Evolutionary conservation across 2,329 filamentous ascomycete species (phyloP).

Genomic region (Elsinoe necatrix): DNA sequence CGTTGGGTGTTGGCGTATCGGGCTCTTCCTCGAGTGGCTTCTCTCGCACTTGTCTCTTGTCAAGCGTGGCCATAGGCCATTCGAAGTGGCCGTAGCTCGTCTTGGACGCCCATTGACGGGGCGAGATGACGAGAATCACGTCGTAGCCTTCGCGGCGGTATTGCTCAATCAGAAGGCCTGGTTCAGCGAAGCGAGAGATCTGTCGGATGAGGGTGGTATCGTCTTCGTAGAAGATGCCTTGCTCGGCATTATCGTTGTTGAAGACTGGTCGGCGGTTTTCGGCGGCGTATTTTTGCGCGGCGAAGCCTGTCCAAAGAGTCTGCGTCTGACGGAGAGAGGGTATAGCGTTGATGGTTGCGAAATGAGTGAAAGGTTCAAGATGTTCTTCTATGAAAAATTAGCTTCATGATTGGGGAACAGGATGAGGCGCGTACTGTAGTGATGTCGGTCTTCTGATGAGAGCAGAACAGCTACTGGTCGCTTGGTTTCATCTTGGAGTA

Average conservation of each 20-base stretch:
- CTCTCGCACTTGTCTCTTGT: slow-evolving; percentile 23
- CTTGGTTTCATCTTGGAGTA: slow-evolving; percentile 30
- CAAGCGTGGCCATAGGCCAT: slow-evolving; percentile 16
- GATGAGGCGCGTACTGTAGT: slow-evolving; percentile 18
- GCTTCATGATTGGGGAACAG: background rate
- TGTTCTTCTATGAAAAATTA: background rate
- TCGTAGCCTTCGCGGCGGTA: slow-evolving; percentile 12
- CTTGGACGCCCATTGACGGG: background rate
- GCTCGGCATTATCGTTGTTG: slow-evolving; percentile 19
- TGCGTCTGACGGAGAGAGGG: slow-evolving; percentile 16
- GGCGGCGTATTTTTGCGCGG: slow-evolving; percentile 18
- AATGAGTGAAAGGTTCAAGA: slow-evolving; percentile 8
- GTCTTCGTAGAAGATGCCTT: slow-evolving; percentile 28
- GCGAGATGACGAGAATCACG: slow-evolving; percentile 17
- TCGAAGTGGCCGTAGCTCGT: slow-evolving; percentile 22
- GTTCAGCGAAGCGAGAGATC: background rate
- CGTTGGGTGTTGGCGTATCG: slow-evolving; percentile 10
- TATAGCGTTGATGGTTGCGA: slow-evolving; percentile 8
- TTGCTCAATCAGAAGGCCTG: background rate
- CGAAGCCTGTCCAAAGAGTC: slow-evolving; percentile 22
- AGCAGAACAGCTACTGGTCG: slow-evolving; percentile 23
- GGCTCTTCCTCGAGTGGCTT: slow-evolving; percentile 18
- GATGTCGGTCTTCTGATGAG: slow-evolving; percentile 20
- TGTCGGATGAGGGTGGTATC: background rate
- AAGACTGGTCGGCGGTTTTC: slow-evolving; percentile 13